A percentile compares a stretch with the other conserved stretches of the same genome.
Conservation (phyloP, 1,284 basidiomycete genomes). For the Pseudozyma sp. region DNA sequence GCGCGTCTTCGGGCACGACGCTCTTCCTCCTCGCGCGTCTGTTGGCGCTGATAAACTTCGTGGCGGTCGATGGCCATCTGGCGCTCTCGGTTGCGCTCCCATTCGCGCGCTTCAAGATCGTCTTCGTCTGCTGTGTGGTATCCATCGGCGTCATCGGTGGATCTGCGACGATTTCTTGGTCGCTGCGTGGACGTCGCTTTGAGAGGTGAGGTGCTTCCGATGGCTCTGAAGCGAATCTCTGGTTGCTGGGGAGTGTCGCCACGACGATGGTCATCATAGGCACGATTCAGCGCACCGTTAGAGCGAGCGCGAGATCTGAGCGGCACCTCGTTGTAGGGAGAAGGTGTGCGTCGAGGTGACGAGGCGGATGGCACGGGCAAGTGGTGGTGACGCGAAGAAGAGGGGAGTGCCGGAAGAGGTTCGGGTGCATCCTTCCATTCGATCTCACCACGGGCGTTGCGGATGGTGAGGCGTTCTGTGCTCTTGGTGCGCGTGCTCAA, state of each 20-base stretch:
- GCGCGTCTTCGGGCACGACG: slow-evolving; percentile 18
- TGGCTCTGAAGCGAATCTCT: slow-evolving; percentile 12
- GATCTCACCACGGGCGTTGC: slow-evolving; percentile 51
- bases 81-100: slow-evolving; percentile 37
- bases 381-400: slow-evolving; percentile 6
- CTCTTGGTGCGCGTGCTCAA: slow-evolving; percentile 25
- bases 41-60: slow-evolving; percentile 31
- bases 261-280: slow-evolving; percentile 21
- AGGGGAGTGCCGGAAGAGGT: slow-evolving; percentile 3
- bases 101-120: slow-evolving; percentile 35
- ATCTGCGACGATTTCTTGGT: slow-evolving; percentile 20
- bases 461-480: slow-evolving; percentile 29
- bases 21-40: slow-evolving; percentile 33
- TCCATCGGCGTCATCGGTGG: slow-evolving; percentile 37
- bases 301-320: slow-evolving; percentile 19
- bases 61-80: slow-evolving; percentile 43
- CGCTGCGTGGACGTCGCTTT: slow-evolving; percentile 4
- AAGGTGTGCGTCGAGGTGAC: slow-evolving; percentile 16
- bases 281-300: slow-evolving; percentile 4
- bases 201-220: slow-evolving; percentile 9
- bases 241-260: slow-evolving; percentile 6
- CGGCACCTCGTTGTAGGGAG: slow-evolving; percentile 14
- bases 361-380: background rate
- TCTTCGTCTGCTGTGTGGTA: slow-evolving; percentile 51
- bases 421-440: slow-evolving; percentile 48